These are phyloP conservation scores for Russula foetens DNA, from an alignment of 768 basidiomycete genomes.

Conservation along the genomic window DNA sequence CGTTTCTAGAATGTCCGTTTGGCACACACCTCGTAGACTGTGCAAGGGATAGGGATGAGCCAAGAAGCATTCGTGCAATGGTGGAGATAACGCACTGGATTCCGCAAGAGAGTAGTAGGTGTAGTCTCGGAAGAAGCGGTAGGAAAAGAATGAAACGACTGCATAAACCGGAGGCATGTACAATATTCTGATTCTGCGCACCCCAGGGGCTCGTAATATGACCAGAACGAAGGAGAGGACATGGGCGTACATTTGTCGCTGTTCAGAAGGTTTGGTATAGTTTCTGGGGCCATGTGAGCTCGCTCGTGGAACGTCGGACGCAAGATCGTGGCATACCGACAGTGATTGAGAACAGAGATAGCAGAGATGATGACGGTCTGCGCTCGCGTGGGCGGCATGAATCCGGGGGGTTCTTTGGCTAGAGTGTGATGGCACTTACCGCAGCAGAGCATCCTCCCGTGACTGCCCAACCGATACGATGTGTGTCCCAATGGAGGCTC, in stretches of 20 bases:
- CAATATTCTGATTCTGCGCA: slow-evolving; percentile 57
- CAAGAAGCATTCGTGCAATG: slow-evolving; percentile 28
- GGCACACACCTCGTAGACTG: slow-evolving; percentile 57
- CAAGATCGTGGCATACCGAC: slow-evolving; percentile 39
- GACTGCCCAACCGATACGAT: slow-evolving; percentile 68
- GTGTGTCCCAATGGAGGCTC: slow-evolving; percentile 49
- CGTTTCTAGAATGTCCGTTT: neutral
- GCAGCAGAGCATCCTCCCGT: slow-evolving; percentile 51
- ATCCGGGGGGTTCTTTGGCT: neutral
- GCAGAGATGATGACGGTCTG: slow-evolving; percentile 57
- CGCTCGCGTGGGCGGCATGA: neutral
- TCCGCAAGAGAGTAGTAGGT: slow-evolving; percentile 52
- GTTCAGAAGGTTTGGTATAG: slow-evolving; percentile 62
- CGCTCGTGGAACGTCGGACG: neutral
- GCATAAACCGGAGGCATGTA: slow-evolving; percentile 83
- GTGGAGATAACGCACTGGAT: slow-evolving; percentile 32
- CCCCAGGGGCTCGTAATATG: neutral
- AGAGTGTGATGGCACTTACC: slow-evolving; percentile 33
- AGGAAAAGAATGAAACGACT: slow-evolving; percentile 79
- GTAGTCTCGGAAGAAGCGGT: slow-evolving; percentile 74
- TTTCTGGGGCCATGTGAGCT: slow-evolving; percentile 38
- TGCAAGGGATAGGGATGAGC: slow-evolving; percentile 16
- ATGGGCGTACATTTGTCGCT: slow-evolving; percentile 62
- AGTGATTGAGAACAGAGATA: slow-evolving; percentile 50
- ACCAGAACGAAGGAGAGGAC: neutral